Percentiles rank a stretch among this genome's conserved stretches.
Conservation (phyloP, 129 eudicot species). For the Mikania micrantha region DNA sequence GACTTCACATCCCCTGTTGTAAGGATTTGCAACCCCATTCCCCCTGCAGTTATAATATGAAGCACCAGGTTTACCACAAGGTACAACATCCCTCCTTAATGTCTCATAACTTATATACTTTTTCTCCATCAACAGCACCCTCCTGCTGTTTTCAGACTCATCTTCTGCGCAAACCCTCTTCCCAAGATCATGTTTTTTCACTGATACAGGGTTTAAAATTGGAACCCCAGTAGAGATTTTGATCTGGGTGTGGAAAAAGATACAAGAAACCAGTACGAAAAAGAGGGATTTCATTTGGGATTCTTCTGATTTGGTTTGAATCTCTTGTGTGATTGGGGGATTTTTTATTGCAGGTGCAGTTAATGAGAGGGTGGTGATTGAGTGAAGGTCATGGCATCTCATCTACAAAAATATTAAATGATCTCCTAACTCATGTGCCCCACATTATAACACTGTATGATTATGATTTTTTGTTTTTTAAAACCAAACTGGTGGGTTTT, state of each 20-base stretch:
- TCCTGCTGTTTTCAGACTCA: conserved; percentile 50
- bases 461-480: too few relatives aligned
- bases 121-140: conserved; percentile 45
- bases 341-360: not conserved
- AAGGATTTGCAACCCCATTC: conserved; percentile 49
- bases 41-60: conserved; percentile 66
- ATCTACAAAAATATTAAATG: not conserved
- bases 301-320: not conserved
- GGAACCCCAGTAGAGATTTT: conserved; percentile 29
- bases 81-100: conserved; percentile 64
- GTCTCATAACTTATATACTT: conserved; percentile 72
- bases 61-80: conserved; percentile 78
- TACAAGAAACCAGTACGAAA: conserved; percentile 14
- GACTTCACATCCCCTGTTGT: conserved; percentile 67
- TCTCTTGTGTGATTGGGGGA: conserved; percentile 1
- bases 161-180: conserved; percentile 40
- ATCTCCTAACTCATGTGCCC: not conserved
- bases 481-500: too few relatives aligned
- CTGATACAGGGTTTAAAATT: conserved; percentile 7
- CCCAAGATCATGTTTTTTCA: conserved; percentile 21
- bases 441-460: too few relatives aligned
- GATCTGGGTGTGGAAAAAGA: conserved; percentile 3
- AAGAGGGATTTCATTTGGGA: conserved; percentile 14
- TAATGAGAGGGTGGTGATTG: conserved; percentile 22
- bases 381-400: conserved; percentile 18